Conservation (phyloP, 2,329 filamentous ascomycete genomes). For the Aspergillus fumigatiaffinis region DNA sequence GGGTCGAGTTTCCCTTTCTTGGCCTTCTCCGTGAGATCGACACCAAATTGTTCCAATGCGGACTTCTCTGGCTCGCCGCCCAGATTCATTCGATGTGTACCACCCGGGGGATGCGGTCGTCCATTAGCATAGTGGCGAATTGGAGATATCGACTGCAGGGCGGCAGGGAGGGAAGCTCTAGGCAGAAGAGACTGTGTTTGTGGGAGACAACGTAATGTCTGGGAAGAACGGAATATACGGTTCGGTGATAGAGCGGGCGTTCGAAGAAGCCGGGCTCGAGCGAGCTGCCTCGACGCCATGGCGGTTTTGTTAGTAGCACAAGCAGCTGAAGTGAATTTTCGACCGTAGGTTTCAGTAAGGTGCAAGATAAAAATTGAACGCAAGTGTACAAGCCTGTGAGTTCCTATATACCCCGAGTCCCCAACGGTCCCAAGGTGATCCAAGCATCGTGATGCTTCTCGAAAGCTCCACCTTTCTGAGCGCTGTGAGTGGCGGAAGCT, state of each 20-base stretch:
- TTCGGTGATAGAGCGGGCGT: slow-evolving; percentile 18
- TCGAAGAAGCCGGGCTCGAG: slow-evolving; percentile 28
- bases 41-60: slow-evolving; percentile 83
- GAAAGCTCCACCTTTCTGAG: slow-evolving; percentile 32
- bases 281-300: slow-evolving; percentile 33
- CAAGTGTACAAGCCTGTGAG: not conserved
- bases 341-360: slow-evolving; percentile 11
- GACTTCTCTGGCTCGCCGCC: slow-evolving; percentile 73
- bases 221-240: slow-evolving; percentile 17
- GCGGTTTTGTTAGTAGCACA: slow-evolving; percentile 2
- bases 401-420: not conserved
- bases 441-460: slow-evolving; percentile 28
- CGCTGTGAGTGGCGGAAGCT: slow-evolving; percentile 31
- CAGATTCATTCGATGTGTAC: slow-evolving; percentile 91
- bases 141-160: slow-evolving; percentile 9
- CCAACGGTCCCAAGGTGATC: not conserved
- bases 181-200: slow-evolving; percentile 15
- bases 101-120: slow-evolving; percentile 79
- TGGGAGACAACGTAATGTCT: slow-evolving; percentile 17
- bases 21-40: slow-evolving; percentile 83
- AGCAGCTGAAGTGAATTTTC: not conserved
- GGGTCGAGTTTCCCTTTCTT: slow-evolving; percentile 89
- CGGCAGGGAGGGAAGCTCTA: slow-evolving; percentile 6
- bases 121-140: slow-evolving; percentile 53
- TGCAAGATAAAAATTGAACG: not conserved